Evolutionary conservation across 306 rosid species (phyloP).

Genomic region (Rosa chinensis): DNA sequence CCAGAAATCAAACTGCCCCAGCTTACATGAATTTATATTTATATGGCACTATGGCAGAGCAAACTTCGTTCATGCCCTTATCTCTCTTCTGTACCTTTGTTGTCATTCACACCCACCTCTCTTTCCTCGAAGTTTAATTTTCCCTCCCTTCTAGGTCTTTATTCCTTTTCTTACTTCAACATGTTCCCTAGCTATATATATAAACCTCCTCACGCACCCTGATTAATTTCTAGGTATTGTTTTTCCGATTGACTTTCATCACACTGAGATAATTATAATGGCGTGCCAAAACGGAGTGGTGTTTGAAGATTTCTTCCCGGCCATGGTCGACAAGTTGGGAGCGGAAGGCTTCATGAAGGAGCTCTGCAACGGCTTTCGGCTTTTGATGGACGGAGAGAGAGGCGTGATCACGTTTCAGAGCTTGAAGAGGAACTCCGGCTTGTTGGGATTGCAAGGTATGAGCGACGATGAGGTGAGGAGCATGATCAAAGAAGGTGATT

Average conservation of each 20-base stretch:
- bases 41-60: background rate
- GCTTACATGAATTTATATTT: background rate
- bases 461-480: conserved; percentile 65
- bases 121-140: conserved; percentile 27
- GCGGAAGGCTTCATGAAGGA: conserved; percentile 79
- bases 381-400: conserved; percentile 66
- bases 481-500: conserved; percentile 85
- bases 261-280: conserved; percentile 26
- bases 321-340: conserved; percentile 79
- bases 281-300: conserved; percentile 42
- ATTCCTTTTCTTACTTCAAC: background rate
- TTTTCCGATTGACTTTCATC: background rate
- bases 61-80: conserved; percentile 11
- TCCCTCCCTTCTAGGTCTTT: background rate
- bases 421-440: conserved; percentile 63
- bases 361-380: conserved; percentile 62
- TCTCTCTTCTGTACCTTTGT: conserved; percentile 22
- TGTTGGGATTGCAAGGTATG: conserved; percentile 72
- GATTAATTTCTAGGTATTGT: background rate
- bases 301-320: conserved; percentile 75
- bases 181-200: background rate
- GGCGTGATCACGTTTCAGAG: conserved; percentile 72
- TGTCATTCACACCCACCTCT: conserved; percentile 18
- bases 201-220: background rate
- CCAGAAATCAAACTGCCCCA: conserved; percentile 1